A percentile compares a stretch with the other conserved stretches of the same genome.
Conservation (phyloP, 2,329 filamentous ascomycete species). For the Zelopaecilomyces penicillatus region DNA sequence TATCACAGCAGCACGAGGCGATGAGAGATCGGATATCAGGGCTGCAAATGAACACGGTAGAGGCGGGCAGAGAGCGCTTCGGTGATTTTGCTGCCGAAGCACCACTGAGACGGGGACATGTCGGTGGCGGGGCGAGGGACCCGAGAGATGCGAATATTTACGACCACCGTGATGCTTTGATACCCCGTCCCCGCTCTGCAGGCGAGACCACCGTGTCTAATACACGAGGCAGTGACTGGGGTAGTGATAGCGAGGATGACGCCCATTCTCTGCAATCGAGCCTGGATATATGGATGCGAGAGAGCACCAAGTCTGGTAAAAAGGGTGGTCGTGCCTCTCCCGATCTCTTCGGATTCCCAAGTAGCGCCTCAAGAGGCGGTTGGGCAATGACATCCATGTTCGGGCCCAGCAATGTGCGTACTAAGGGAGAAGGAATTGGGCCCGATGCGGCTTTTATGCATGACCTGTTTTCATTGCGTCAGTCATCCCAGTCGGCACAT, state of each 20-base stretch:
- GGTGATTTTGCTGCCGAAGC: not conserved
- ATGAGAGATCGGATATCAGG: conserved; percentile 2
- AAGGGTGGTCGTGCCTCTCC: conserved; percentile 32
- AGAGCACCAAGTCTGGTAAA: conserved; percentile 35
- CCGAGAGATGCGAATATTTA: conserved; percentile 14
- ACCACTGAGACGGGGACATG: not conserved
- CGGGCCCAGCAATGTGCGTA: conserved; percentile 19
- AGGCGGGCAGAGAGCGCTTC: not conserved
- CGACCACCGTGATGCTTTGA: conserved; percentile 13
- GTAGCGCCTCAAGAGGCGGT: conserved; percentile 23
- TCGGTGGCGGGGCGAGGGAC: conserved; percentile 6
- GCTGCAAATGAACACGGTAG: not conserved
- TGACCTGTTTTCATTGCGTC: conserved; percentile 35
- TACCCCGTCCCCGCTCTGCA: conserved; percentile 38
- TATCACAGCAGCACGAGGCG: conserved; percentile 27
- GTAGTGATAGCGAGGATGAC: conserved; percentile 35
- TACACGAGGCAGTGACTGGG: conserved; percentile 33
- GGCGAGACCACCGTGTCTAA: conserved; percentile 37
- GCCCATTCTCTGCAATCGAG: conserved; percentile 38
- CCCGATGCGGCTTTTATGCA: conserved; percentile 34
- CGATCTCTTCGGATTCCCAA: conserved; percentile 47
- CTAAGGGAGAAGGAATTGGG: conserved; percentile 17
- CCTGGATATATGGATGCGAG: conserved; percentile 51
- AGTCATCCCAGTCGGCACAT: conserved; percentile 28
- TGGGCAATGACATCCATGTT: conserved; percentile 44